These are phyloP conservation scores for Fusarium devonianum DNA, from an alignment of 2,329 filamentous ascomycete species.

Conservation along the genomic window DNA sequence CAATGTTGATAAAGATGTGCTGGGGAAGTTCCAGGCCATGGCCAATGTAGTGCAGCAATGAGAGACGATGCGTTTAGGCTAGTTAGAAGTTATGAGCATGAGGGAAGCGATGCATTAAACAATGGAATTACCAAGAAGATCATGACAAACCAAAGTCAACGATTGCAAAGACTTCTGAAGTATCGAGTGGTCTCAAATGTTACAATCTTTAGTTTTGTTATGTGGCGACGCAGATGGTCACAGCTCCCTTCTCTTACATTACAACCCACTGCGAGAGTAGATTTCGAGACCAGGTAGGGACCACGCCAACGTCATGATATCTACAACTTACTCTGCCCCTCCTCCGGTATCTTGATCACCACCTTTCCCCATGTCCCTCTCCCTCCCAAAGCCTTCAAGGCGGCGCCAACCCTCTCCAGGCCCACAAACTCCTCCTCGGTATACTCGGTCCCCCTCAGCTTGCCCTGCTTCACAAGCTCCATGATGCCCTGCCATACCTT, in stretches of 20 bases:
- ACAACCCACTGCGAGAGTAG: no score
- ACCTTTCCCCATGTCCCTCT: slow-evolving; percentile 96
- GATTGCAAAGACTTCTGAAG: neutral
- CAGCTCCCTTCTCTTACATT: no score
- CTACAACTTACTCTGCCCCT: slow-evolving; percentile 64
- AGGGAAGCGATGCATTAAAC: slow-evolving; percentile 21
- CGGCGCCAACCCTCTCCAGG: slow-evolving; percentile 78
- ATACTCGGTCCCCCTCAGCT: slow-evolving; percentile 84
- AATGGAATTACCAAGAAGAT: slow-evolving; percentile 30
- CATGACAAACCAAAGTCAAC: slow-evolving; percentile 17
- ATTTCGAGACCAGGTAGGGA: no score
- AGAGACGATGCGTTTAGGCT: neutral
- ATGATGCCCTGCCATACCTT: slow-evolving; percentile 85
- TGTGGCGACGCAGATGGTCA: no score
- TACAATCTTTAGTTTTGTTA: neutral
- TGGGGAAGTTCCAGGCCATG: slow-evolving; percentile 64
- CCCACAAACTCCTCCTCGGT: slow-evolving; percentile 83
- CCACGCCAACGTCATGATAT: no score
- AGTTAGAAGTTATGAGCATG: slow-evolving; percentile 6
- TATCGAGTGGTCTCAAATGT: neutral
- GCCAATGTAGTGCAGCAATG: slow-evolving; percentile 35
- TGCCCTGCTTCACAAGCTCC: slow-evolving; percentile 76
- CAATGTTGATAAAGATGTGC: slow-evolving; percentile 78
- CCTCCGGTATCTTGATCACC: slow-evolving; percentile 82
- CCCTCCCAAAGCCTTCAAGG: slow-evolving; percentile 77